Percentiles rank a stretch among this genome's conserved stretches.
Conservation (phyloP, 148 eudicot genomes). For the Diospyros lotus region DNA sequence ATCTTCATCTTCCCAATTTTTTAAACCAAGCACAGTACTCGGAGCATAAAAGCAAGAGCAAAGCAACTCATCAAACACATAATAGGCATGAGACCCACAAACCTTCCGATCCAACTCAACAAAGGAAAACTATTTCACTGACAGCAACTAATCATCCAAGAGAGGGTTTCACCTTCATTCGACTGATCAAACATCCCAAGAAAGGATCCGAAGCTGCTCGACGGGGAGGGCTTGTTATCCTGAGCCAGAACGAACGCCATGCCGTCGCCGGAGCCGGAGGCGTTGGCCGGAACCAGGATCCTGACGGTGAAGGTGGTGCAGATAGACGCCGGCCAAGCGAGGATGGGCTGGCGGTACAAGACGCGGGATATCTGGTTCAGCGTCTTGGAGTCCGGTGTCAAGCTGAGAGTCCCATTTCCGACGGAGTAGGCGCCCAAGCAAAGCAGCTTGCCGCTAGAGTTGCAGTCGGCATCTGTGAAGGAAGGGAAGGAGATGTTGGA, state of each 20-base stretch:
- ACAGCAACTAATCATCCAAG: not conserved
- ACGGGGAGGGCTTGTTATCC: conserved; percentile 45
- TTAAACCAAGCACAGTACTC: too few species aligned
- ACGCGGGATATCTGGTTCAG: conserved; percentile 26
- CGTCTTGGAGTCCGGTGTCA: conserved; percentile 24
- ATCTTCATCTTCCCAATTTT: too few species aligned
- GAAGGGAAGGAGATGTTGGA: conserved; percentile 34
- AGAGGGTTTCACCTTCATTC: conserved; percentile 33
- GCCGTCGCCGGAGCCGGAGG: conserved; percentile 47
- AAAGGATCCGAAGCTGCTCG: conserved; percentile 49
- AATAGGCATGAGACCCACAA: not conserved
- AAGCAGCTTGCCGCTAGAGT: conserved; percentile 22
- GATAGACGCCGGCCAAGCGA: conserved; percentile 56
- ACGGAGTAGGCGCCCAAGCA: conserved; percentile 46
- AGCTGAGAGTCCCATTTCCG: conserved; percentile 36
- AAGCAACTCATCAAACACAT: too few species aligned
- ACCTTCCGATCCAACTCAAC: too few species aligned
- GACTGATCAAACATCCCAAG: conserved; percentile 49
- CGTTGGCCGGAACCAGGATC: conserved; percentile 19
- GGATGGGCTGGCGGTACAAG: conserved; percentile 30
- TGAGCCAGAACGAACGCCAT: conserved; percentile 61
- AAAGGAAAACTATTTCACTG: too few species aligned
- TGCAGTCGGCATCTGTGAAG: conserved; percentile 41
- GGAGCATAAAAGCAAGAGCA: too few species aligned
- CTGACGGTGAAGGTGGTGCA: conserved; percentile 48